Conservation (phyloP, 1,284 basidiomycete species). For the Trametes polyzona region DNA sequence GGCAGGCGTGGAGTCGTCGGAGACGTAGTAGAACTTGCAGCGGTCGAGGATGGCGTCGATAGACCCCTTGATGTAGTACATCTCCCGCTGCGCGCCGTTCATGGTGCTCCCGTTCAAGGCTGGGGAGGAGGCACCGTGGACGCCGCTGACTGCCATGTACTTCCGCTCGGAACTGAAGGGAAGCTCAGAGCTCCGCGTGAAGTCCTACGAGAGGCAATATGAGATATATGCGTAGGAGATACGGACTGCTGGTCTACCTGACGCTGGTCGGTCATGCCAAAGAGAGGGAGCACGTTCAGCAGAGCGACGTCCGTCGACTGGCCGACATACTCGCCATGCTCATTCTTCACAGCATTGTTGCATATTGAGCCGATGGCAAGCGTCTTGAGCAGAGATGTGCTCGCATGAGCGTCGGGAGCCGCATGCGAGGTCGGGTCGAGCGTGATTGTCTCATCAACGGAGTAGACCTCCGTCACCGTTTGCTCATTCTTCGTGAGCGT, state of each 20-base stretch:
- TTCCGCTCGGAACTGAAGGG: constrained; percentile 95
- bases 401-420: constrained; percentile 39
- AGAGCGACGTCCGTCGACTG: constrained; percentile 95
- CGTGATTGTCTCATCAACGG: constrained; percentile 80
- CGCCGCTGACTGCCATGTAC: constrained; percentile 88
- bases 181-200: constrained; percentile 78
- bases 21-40: constrained; percentile 88
- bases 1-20: constrained; percentile 79
- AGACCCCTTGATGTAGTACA: constrained; percentile 92
- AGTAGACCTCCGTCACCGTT: constrained; percentile 88
- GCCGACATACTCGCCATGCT: constrained; percentile 79
- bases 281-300: constrained; percentile 77
- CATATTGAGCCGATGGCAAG: constrained; percentile 72
- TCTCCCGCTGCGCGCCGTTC: constrained; percentile 51
- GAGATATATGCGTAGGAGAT: neutral
- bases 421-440: constrained; percentile 55
- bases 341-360: constrained; percentile 74
- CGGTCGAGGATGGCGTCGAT: constrained; percentile 86
- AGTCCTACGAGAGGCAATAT: constrained; percentile 46
- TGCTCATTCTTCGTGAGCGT: constrained; percentile 96
- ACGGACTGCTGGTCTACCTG: constrained; percentile 47
- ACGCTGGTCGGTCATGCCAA: constrained; percentile 75
- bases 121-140: constrained; percentile 42
- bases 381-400: constrained; percentile 63
- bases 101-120: constrained; percentile 43